Evolutionary conservation across 768 basidiomycete genomes (phyloP).

Genomic region (Phylloporus sp.): DNA sequence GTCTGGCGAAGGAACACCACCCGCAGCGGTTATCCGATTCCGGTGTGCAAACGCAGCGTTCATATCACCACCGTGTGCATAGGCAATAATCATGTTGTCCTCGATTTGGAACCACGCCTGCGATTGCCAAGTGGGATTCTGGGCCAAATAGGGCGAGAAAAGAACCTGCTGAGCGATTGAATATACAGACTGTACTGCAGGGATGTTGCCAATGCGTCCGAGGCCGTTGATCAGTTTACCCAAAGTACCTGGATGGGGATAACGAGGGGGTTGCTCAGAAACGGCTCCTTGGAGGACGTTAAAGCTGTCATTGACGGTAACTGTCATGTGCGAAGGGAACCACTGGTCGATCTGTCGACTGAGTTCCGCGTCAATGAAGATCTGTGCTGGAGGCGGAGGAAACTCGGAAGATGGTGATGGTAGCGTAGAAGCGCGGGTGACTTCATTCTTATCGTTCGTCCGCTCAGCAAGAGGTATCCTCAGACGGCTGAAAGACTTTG

Average conservation of each 20-base stretch:
- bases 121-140: conserved; percentile 45
- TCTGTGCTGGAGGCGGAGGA: conserved; percentile 4
- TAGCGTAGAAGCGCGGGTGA: conserved; percentile 9
- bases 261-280: conserved; percentile 34
- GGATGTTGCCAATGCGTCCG: conserved; percentile 57
- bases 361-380: conserved; percentile 25
- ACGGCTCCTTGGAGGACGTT: conserved; percentile 44
- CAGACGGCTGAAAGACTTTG: conserved; percentile 17
- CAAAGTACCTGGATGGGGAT: conserved; percentile 50
- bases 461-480: conserved; percentile 20
- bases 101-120: conserved; percentile 75
- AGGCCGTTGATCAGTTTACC: conserved; percentile 64
- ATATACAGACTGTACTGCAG: conserved; percentile 66
- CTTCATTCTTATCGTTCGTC: conserved; percentile 1
- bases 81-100: conserved; percentile 84
- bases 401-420: conserved; percentile 12
- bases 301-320: conserved; percentile 42
- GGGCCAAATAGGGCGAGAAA: conserved; percentile 34
- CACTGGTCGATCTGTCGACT: conserved; percentile 33
- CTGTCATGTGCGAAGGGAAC: conserved; percentile 25
- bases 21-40: conserved; percentile 68
- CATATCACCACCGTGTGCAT: conserved; percentile 76
- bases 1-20: conserved; percentile 77
- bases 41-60: conserved; percentile 82
- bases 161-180: conserved; percentile 61